Base-by-base conservation (phyloP, 2,329 filamentous ascomycete species). In the Cadophora gregata region DNA sequence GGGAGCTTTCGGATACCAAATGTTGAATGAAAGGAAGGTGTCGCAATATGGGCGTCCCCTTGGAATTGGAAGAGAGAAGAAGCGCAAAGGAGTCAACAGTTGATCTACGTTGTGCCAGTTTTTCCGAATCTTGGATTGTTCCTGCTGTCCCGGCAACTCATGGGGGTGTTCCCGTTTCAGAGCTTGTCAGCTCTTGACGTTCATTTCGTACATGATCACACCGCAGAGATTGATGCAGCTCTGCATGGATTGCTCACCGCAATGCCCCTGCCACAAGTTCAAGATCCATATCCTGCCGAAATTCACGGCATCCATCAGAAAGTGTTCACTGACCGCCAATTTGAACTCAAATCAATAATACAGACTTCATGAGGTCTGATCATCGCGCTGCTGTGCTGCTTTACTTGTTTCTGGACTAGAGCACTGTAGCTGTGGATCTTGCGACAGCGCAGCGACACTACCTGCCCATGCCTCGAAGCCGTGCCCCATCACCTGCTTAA, bases 401-500 rank as follows among this genome's bases (percentile, higher is more conserved):
- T 31, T 53, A 16, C 50, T 14, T 31, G 12, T 53, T 31, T 9
- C 31, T 38, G 10, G 31, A 58, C 55, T 58, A 53, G 14, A 31
- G 24, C 50, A 9, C 7, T 53, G 59, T 60, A 31, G 47, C 16
- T 62, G 60, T 53, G 60, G 31, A 53, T 38, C 31, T 29, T 27
- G 33, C 27, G 42, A 25, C 62, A n/a, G n/a, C n/a, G n/a, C 14
- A 10, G 33, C 33, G 33, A 36, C 33, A 58, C 56, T n/a, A n/a
- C n/a, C n/a, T n/a, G n/a, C n/a, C n/a, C 21, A n/a, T 67, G 60
- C 47, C 47, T 66, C n/a, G 24, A 62, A 42, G 65, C 62, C 69
- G 70, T 66, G 45, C 56, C 47, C 51, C 67, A 67, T 69, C 71
- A 72, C 67, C 64, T 72, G 68, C 71, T 62, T 72, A 72, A 71